Evolutionary conservation across 257 asterid species (phyloP).

Genomic region (Voacanga thouarsii): DNA sequence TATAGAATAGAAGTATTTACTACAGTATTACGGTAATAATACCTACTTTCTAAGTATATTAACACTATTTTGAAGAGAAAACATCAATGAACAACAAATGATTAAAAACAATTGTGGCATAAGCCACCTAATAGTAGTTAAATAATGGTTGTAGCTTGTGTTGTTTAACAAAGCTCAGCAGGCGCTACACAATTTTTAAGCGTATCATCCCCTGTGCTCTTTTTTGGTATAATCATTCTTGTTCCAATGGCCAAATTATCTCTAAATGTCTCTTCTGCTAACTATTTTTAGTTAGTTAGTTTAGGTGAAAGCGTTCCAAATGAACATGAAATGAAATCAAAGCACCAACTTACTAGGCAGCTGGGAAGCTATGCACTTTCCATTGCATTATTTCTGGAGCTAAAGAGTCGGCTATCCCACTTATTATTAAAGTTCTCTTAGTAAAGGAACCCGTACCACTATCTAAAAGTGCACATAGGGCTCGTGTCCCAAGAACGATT

Average conservation of each 20-base stretch:
- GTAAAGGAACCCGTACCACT: conserved; percentile 60
- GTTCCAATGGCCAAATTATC: not conserved
- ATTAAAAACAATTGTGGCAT: not conserved
- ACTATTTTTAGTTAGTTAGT: not conserved
- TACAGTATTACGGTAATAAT: not conserved
- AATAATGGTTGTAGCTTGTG: not conserved
- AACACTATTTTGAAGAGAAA: not conserved
- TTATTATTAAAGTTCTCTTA: conserved; percentile 75
- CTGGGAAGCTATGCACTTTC: conserved; percentile 86
- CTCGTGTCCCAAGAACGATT: too few relatives aligned
- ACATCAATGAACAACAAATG: not conserved
- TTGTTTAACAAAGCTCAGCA: not conserved
- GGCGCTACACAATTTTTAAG: not conserved
- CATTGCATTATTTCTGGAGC: conserved; percentile 96
- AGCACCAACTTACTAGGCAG: conserved; percentile 69
- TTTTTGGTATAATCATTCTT: not conserved
- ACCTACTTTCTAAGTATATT: not conserved
- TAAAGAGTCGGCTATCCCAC: conserved; percentile 82
- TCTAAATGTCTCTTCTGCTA: not conserved
- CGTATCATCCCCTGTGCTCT: not conserved
- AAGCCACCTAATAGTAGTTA: not conserved
- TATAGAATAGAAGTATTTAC: not conserved
- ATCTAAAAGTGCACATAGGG: too few relatives aligned
- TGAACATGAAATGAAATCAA: conserved; percentile 4
- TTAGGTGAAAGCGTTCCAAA: conserved; percentile 1